A percentile compares a stretch with the other conserved stretches of the same genome.
Conservation (phyloP, 768 basidiomycete genomes). For the Guyanaporus albipodus region DNA sequence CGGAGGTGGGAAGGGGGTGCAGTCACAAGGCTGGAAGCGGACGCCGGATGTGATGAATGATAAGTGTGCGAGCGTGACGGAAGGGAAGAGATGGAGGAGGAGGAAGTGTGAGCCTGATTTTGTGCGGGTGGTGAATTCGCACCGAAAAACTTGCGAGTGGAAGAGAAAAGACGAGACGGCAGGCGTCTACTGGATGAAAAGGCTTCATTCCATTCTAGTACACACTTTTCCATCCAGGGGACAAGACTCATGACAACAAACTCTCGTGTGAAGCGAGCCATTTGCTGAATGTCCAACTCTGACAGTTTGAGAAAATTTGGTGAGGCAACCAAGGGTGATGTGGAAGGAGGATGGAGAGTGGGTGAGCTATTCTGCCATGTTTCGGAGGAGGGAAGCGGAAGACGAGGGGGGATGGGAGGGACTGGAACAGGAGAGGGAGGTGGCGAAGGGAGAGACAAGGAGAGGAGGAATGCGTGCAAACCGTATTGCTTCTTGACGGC, state of each 20-base stretch:
- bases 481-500: constrained; percentile 87
- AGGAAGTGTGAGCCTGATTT: constrained; percentile 35
- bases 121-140: constrained; percentile 49
- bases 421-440: constrained; percentile 66
- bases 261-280: constrained; percentile 78
- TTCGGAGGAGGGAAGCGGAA: constrained; percentile 46
- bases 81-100: constrained; percentile 37
- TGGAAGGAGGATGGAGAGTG: not conserved
- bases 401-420: constrained; percentile 59
- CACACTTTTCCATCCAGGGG: constrained; percentile 96
- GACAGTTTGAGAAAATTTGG: constrained; percentile 47
- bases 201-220: constrained; percentile 91
- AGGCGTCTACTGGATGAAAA: constrained; percentile 73
- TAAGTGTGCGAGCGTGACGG: constrained; percentile 37
- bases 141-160: constrained; percentile 80
- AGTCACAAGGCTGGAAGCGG: constrained; percentile 11
- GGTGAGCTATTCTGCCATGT: constrained; percentile 19
- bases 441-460: constrained; percentile 56
- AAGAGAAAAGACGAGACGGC: constrained; percentile 83
- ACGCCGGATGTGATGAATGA: constrained; percentile 31
- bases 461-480: constrained; percentile 68
- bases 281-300: constrained; percentile 70
- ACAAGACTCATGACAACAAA: constrained; percentile 85
- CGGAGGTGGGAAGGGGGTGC: constrained; percentile 65
- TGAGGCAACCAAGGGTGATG: not conserved